These are phyloP conservation scores for Citrus medica DNA, from an alignment of 345 rosid species.

Conservation along the genomic window DNA sequence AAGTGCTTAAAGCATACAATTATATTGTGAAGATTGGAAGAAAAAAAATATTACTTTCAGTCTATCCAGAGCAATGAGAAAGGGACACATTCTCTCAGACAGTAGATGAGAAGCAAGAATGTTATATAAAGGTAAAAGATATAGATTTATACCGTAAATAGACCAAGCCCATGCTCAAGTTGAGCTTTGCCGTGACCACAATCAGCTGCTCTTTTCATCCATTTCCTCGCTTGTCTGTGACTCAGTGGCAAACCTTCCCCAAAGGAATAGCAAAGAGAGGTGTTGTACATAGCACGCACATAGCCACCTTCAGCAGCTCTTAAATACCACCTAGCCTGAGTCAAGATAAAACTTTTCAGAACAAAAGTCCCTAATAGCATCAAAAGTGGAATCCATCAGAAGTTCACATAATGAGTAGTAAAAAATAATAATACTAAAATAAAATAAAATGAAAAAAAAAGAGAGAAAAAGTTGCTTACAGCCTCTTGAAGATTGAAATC, in stretches of 20 bases:
- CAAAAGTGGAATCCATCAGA: not conserved
- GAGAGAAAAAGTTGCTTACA: constrained; percentile 31
- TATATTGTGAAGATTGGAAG: not conserved
- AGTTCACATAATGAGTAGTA: not conserved
- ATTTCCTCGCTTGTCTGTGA: constrained; percentile 58
- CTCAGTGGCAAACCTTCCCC: constrained; percentile 76
- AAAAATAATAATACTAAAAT: not conserved
- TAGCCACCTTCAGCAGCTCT: constrained; percentile 90
- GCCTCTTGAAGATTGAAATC: constrained; percentile 57
- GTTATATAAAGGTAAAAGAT: not conserved
- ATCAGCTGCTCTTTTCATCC: constrained; percentile 98
- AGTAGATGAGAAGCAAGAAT: not conserved
- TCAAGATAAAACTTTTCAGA: not conserved
- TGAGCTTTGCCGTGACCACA: constrained; percentile 86
- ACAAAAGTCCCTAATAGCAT: not conserved
- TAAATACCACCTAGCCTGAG: constrained; percentile 73
- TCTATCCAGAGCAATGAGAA: not conserved
- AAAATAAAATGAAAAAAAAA: not conserved
- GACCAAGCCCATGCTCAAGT: constrained; percentile 78
- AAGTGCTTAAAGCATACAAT: not conserved
- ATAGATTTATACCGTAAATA: constrained; percentile 56
- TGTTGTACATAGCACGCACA: constrained; percentile 85
- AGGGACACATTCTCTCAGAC: not conserved
- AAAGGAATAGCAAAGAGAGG: constrained; percentile 62
- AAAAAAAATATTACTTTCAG: not conserved